Evolutionary conservation across 805 yeast genomes (phyloP), one percentile per base, ranked within the genome.

Genomic region (Torulaspora franciscae): DNA sequence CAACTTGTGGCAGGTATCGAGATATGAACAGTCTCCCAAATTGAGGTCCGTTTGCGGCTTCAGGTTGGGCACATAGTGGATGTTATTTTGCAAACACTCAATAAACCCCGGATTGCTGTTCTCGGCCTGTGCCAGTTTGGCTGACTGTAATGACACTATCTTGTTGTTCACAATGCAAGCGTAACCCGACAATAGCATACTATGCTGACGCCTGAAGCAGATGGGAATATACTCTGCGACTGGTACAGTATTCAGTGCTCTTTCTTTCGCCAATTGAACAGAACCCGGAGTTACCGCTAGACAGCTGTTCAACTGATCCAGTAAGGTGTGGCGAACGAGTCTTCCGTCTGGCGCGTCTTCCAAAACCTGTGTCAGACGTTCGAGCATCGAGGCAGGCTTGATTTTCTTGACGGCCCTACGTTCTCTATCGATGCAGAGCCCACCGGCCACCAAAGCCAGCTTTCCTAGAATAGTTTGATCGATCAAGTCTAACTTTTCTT

Each of bases 1-100:
- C 61, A 86, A 75, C 64, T 88, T 88, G 67, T 86, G 96, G 60
- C 98, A 90, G 0, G 97, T 89, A 60, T 90, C 97, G 47, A 90
- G 72, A 60, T 90, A 90, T 7, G 96, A 89, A 61, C 98, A 90
- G 64, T 90, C 97, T 1, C 96, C 97, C 6, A 87, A 62, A 13
- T 73, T 66, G 2, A 67, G 43, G 56, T 91, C 97, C 0, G 96
- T 88, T 45, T 77, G 81, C 11, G 66, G 56, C 47, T 76, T 77
- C 25, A 77, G 64, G 25, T 76, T 66, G 9, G 82, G 82, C n/a
- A 78, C 67, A 52, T 70, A 77, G 59, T 79, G 84, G 43, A 74
- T 72, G 43, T 71, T 72, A 14, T 52, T 53, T 34, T 55, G 62
- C 14, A 67, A 56, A 53, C 62, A 73, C 25, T 50, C 40, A 5